Evolutionary conservation across 495 filamentous ascomycete genomes (phyloP).

Genomic region (Penicillium manginii): DNA sequence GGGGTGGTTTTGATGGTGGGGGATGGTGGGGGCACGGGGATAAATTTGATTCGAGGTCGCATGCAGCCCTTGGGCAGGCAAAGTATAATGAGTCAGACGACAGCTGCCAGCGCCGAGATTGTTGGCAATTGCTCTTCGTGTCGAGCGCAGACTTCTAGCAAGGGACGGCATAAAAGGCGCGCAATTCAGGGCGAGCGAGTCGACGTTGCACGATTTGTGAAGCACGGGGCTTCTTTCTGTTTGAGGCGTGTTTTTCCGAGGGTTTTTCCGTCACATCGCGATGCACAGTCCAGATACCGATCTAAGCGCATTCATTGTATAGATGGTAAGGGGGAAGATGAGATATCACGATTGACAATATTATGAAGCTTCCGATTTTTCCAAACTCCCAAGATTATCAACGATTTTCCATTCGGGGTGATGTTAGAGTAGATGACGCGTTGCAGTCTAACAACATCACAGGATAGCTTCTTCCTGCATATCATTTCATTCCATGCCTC

Average conservation of each 20-base stretch:
- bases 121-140: conserved; percentile 33
- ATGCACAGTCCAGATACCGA: neutral
- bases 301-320: neutral
- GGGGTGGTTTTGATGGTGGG: conserved; percentile 37
- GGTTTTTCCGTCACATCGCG: conserved; percentile 19
- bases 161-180: conserved; percentile 33
- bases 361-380: too few species aligned
- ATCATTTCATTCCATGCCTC: too few species aligned
- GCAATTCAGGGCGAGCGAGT: conserved; percentile 18
- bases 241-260: conserved; percentile 25
- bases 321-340: too few species aligned
- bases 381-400: too few species aligned
- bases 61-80: conserved; percentile 25
- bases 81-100: conserved; percentile 23
- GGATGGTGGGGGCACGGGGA: conserved; percentile 43
- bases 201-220: conserved; percentile 14
- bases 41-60: conserved; percentile 36
- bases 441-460: too few species aligned
- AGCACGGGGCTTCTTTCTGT: conserved; percentile 21
- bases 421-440: too few species aligned
- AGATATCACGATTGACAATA: too few species aligned
- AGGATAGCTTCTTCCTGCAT: too few species aligned
- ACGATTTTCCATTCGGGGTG: too few species aligned
- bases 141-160: conserved; percentile 23
- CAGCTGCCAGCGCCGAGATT: conserved; percentile 6